Evolutionary conservation across 495 filamentous ascomycete genomes (phyloP).

Genomic region (Copromyces sp.): DNA sequence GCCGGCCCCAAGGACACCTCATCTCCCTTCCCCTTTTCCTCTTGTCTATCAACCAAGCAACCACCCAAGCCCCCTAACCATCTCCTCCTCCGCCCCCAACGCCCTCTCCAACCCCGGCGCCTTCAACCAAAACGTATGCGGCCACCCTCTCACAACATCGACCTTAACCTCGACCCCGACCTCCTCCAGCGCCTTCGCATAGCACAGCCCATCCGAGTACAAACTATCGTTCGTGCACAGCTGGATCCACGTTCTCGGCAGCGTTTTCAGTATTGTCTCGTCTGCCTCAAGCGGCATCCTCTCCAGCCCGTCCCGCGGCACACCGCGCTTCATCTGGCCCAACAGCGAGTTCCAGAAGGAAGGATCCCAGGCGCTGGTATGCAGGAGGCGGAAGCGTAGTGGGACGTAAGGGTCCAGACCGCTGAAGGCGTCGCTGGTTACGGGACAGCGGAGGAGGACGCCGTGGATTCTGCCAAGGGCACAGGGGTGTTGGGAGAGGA

Average conservation of each 20-base stretch:
- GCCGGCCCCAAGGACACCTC: neutral
- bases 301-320: slow-evolving; percentile 12
- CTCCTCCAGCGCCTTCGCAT: slow-evolving; percentile 21
- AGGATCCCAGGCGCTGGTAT: slow-evolving; percentile 13
- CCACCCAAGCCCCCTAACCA: slow-evolving; percentile 33
- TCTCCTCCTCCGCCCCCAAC: slow-evolving; percentile 28
- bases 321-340: slow-evolving; percentile 5
- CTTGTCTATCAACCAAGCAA: neutral
- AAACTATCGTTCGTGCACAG: slow-evolving; percentile 25
- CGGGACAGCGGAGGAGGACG: slow-evolving; percentile 22
- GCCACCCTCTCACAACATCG: slow-evolving; percentile 22
- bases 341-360: slow-evolving; percentile 18
- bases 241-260: slow-evolving; percentile 26
- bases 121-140: slow-evolving; percentile 30
- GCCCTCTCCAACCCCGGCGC: slow-evolving; percentile 16
- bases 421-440: slow-evolving; percentile 18
- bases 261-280: neutral
- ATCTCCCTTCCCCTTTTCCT: neutral
- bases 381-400: slow-evolving; percentile 2
- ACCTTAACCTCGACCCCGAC: slow-evolving; percentile 18
- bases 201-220: slow-evolving; percentile 26
- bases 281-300: slow-evolving; percentile 19
- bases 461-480: slow-evolving; percentile 5
- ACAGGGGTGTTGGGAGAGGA: slow-evolving; percentile 12
- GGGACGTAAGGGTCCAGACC: slow-evolving; percentile 12